phyloP scores from a whole-genome alignment of 2,329 filamentous ascomycete species.

The Xylariaceae sp. region DNA sequence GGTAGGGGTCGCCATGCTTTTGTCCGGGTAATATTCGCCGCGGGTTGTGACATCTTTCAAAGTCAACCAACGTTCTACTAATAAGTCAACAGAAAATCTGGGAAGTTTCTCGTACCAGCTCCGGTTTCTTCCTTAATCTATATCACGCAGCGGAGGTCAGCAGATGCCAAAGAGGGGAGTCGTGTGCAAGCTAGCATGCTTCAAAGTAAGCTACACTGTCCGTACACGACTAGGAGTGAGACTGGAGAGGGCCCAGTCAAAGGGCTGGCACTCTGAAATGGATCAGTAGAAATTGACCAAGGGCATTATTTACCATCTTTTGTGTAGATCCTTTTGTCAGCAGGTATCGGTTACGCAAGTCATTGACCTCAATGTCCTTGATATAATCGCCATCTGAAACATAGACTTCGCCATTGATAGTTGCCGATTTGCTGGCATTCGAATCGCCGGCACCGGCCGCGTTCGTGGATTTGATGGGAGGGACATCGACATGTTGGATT shows the following conservation, averaged over 20 bases:
- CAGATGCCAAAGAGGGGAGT: conserved; percentile 76
- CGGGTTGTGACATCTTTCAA: conserved; percentile 95
- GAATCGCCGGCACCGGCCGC: conserved; percentile 38
- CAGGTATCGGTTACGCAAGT: conserved; percentile 92
- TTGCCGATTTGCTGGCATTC: conserved; percentile 38
- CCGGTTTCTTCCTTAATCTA: conserved; percentile 99
- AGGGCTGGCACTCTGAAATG: conserved; percentile 40
- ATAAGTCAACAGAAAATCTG: conserved; percentile 43
- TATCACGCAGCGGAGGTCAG: conserved; percentile 85
- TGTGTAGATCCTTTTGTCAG: conserved; percentile 96
- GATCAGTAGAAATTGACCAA: conserved; percentile 64
- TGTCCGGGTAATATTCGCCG: conserved; percentile 95
- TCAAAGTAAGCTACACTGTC: conserved; percentile 66
- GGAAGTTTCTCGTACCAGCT: conserved; percentile 82
- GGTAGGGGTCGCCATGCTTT: conserved; percentile 89
- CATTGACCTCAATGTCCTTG: conserved; percentile 98
- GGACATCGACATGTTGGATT: conserved; percentile 85
- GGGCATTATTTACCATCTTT: conserved; percentile 96
- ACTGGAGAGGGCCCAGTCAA: conserved; percentile 35
- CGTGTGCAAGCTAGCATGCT: conserved; percentile 60
- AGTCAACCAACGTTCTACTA: conserved; percentile 55
- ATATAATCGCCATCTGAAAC: conserved; percentile 96
- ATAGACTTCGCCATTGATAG: conserved; percentile 83
- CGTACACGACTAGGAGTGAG: conserved; percentile 46
- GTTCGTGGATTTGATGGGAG: conserved; percentile 64